These are phyloP conservation scores for Zasmidium angulare DNA, from an alignment of 2,329 filamentous ascomycete genomes.

Conservation along the genomic window DNA sequence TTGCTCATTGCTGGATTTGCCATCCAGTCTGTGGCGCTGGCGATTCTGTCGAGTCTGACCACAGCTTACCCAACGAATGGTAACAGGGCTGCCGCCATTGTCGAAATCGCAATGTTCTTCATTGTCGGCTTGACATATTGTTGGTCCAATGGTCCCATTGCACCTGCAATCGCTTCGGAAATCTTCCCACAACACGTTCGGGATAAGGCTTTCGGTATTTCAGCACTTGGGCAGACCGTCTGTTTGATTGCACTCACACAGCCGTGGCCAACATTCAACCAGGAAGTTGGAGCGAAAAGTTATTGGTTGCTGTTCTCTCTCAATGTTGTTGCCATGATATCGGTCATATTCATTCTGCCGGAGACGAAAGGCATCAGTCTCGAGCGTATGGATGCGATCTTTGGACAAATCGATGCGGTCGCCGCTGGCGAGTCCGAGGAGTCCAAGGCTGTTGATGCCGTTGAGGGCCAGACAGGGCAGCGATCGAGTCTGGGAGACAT, in stretches of 20 bases:
- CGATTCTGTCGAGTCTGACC: conserved; percentile 40
- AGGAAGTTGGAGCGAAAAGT: conserved; percentile 38
- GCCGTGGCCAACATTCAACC: conserved; percentile 43
- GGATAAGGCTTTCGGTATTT: conserved; percentile 42
- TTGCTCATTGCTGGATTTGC: conserved; percentile 39
- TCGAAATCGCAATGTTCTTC: conserved; percentile 45
- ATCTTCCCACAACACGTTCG: conserved; percentile 45
- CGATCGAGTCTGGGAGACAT: conserved; percentile 2
- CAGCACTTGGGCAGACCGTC: conserved; percentile 39
- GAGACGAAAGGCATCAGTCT: conserved; percentile 63
- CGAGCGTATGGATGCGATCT: conserved; percentile 31
- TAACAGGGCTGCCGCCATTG: conserved; percentile 41
- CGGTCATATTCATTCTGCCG: conserved; percentile 65
- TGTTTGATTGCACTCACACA: conserved; percentile 42
- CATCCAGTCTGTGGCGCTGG: conserved; percentile 39
- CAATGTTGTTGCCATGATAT: conserved; percentile 43
- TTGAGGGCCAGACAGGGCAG: conserved; percentile 9
- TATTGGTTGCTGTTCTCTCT: conserved; percentile 44
- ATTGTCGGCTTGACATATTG: conserved; percentile 46
- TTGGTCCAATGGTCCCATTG: conserved; percentile 42
- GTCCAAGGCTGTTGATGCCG: conserved; percentile 8
- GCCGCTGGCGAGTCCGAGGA: conserved; percentile 37
- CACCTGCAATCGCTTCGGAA: conserved; percentile 39
- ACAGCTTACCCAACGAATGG: conserved; percentile 40
- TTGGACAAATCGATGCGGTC: conserved; percentile 39